Evolutionary conservation across 2,329 filamentous ascomycete genomes (phyloP).

Genomic region (Hymenoscyphus occultus): DNA sequence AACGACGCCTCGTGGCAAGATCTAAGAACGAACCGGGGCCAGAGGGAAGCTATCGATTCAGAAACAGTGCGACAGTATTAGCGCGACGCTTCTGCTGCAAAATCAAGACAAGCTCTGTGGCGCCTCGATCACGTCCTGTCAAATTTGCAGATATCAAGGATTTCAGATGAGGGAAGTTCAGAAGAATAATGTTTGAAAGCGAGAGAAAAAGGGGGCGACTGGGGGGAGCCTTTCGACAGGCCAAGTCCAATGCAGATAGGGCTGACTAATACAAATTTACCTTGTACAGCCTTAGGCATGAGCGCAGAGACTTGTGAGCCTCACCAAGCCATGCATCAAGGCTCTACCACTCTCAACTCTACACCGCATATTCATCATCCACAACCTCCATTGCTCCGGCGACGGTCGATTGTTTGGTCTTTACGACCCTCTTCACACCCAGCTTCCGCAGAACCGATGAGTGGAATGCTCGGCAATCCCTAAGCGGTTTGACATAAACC

Average conservation of each 20-base stretch:
- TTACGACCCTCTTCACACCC: not conserved
- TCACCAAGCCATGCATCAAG: not conserved
- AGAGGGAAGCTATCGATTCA: not conserved
- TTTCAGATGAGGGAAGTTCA: not conserved
- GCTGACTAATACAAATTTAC: not conserved
- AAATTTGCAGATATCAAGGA: not conserved
- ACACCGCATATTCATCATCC: conserved; percentile 1
- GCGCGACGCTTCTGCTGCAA: not conserved
- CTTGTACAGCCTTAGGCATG: not conserved
- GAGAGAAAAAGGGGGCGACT: not conserved
- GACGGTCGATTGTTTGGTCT: not conserved
- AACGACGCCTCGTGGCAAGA: not conserved
- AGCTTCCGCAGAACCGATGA: not conserved
- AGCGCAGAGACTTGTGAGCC: not conserved
- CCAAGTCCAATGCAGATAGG: not conserved
- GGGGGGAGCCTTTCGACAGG: not conserved
- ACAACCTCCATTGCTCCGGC: not conserved
- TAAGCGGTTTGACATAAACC: not conserved
- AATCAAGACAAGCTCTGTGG: not conserved
- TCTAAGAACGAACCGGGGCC: not conserved
- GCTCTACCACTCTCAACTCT: not conserved
- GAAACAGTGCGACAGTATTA: not conserved
- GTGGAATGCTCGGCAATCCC: not conserved
- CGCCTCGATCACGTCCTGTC: not conserved
- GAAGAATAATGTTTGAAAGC: too few relatives aligned